Evolutionary conservation across 164 flowering plant genomes (phyloP).

Genomic region (Vitis amurensis): DNA sequence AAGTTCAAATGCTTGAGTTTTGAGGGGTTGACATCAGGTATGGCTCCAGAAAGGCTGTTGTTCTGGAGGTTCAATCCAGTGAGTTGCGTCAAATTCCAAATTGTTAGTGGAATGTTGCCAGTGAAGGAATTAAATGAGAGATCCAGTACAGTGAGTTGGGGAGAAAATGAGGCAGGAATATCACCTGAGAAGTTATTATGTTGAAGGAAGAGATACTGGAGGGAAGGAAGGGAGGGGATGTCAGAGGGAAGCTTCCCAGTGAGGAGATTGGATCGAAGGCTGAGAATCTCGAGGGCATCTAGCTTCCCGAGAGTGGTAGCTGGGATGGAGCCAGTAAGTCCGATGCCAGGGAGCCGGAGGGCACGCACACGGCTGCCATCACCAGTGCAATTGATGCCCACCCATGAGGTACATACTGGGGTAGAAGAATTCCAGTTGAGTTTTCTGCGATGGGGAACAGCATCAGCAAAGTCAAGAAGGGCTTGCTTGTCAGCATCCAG

Average conservation of each 20-base stretch:
- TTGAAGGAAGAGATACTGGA: conserved; percentile 41
- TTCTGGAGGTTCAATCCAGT: conserved; percentile 44
- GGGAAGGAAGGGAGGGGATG: conserved; percentile 49
- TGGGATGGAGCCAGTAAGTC: conserved; percentile 56
- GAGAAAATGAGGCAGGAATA: conserved; percentile 36
- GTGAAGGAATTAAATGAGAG: conserved; percentile 53
- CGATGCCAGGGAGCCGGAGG: conserved; percentile 59
- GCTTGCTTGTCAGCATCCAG: conserved; percentile 54
- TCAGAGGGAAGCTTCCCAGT: conserved; percentile 53
- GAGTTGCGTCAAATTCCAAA: conserved; percentile 45
- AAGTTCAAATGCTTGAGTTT: conserved; percentile 43
- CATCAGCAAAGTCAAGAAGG: conserved; percentile 49
- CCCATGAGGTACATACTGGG: conserved; percentile 51
- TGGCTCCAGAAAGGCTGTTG: conserved; percentile 46
- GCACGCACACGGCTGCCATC: conserved; percentile 31
- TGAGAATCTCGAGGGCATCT: conserved; percentile 44
- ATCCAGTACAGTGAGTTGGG: conserved; percentile 39
- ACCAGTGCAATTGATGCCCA: conserved; percentile 46
- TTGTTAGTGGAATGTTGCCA: conserved; percentile 39
- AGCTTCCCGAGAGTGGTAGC: conserved; percentile 43
- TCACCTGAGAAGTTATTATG: conserved; percentile 50
- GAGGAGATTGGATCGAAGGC: conserved; percentile 52
- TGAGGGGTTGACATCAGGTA: conserved; percentile 39
- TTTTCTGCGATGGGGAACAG: conserved; percentile 46
- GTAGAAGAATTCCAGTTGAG: conserved; percentile 45